A percentile compares a stretch with the other conserved stretches of the same genome.
Evolutionary conservation across 1,284 basidiomycete genomes (phyloP).

Genomic region (Marasmius sp.): DNA sequence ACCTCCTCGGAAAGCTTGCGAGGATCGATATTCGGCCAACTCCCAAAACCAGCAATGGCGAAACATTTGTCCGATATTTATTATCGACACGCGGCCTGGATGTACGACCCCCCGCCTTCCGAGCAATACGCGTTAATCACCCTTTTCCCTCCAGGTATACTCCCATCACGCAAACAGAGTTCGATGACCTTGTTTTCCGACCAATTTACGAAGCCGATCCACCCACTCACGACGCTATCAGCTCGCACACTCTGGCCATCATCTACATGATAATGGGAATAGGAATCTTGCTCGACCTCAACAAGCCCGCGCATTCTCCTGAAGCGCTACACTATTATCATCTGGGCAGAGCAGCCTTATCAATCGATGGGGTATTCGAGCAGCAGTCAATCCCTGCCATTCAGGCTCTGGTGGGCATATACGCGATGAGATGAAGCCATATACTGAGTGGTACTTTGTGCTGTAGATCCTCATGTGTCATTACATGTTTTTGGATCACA

Average conservation of each 20-base stretch:
- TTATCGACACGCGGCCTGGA: conserved; percentile 67
- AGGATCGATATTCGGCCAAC: conserved; percentile 39
- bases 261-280: conserved; percentile 47
- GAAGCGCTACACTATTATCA: conserved; percentile 60
- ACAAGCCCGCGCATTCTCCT: conserved; percentile 45
- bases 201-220: conserved; percentile 50
- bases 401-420: conserved; percentile 55
- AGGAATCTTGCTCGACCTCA: conserved; percentile 49
- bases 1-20: conserved; percentile 44
- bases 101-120: conserved; percentile 42
- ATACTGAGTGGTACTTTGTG: conserved; percentile 19
- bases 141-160: conserved; percentile 48
- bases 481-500: conserved; percentile 67
- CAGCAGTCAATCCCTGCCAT: conserved; percentile 61
- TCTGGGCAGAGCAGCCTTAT: conserved; percentile 56
- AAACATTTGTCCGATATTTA: conserved; percentile 49
- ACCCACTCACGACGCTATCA: conserved; percentile 37
- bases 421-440: background rate
- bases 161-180: conserved; percentile 57
- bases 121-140: conserved; percentile 10
- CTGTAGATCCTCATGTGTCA: conserved; percentile 66
- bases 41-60: conserved; percentile 47
- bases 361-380: conserved; percentile 61
- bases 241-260: conserved; percentile 45
- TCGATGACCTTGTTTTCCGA: conserved; percentile 48